Percentiles rank a stretch among this genome's conserved stretches.
Conservation (phyloP, 768 basidiomycete species). For the Rhizopogon rudus region DNA sequence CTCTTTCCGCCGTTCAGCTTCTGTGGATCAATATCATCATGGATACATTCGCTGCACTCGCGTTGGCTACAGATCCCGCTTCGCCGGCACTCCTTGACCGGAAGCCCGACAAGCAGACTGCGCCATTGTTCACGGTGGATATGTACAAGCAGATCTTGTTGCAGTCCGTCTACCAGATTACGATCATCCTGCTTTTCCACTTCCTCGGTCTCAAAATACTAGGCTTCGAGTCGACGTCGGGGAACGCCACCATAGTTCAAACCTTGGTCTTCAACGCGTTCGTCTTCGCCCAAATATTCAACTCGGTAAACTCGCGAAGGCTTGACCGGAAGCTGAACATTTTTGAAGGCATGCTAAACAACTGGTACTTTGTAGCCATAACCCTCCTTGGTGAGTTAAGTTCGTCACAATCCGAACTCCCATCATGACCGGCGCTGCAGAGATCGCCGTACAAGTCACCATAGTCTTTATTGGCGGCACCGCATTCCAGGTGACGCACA, state of each 20-base stretch:
- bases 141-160: constrained; percentile 97
- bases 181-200: constrained; percentile 83
- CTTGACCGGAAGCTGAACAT: constrained; percentile 86
- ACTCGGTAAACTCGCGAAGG: constrained; percentile 87
- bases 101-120: constrained; percentile 85
- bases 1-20: constrained; percentile 92
- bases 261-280: constrained; percentile 98
- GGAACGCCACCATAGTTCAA: constrained; percentile 48
- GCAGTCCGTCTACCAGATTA: constrained; percentile 85
- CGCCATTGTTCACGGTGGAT: constrained; percentile 84
- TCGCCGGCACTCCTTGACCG: constrained; percentile 75
- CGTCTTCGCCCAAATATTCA: constrained; percentile 97
- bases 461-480: constrained; percentile 91
- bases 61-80: constrained; percentile 95
- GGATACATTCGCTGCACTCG: constrained; percentile 98
- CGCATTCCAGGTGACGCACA: constrained; percentile 82
- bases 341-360: constrained; percentile 74
- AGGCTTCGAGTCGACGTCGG: constrained; percentile 36
- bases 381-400: constrained; percentile 70
- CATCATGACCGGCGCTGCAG: constrained; percentile 33
- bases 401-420: background rate
- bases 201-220: constrained; percentile 77
- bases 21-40: constrained; percentile 99
- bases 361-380: constrained; percentile 81
- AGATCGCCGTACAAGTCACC: constrained; percentile 80